These are phyloP conservation scores for Echinochloa phyllopogon DNA, from an alignment of 176 grass and related monocot genomes.

Conservation along the genomic window DNA sequence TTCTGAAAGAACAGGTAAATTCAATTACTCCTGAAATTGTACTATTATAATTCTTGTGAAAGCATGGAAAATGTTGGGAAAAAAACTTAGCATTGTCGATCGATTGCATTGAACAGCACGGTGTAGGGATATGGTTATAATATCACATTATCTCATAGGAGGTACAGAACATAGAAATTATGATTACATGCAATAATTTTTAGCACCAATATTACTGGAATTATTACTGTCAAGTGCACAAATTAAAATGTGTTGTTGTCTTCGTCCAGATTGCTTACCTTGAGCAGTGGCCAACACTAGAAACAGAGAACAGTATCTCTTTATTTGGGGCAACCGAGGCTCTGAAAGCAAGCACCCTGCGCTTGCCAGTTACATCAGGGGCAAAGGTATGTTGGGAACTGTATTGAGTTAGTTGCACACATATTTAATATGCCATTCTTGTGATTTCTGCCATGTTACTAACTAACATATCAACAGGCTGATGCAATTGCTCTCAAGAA, in stretches of 20 bases:
- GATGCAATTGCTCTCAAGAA: slow-evolving; percentile 80
- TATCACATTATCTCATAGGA: background rate
- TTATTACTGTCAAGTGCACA: slow-evolving; percentile 37
- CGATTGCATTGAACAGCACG: background rate
- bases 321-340: slow-evolving; percentile 73
- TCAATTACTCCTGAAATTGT: background rate
- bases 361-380: slow-evolving; percentile 74
- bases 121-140: background rate
- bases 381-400: slow-evolving; percentile 66
- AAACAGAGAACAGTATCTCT: slow-evolving; percentile 67
- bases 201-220: background rate
- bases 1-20: slow-evolving; percentile 87
- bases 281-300: slow-evolving; percentile 70
- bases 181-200: background rate
- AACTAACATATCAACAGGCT: slow-evolving; percentile 53
- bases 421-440: slow-evolving; percentile 22
- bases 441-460: slow-evolving; percentile 35
- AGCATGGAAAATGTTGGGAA: slow-evolving; percentile 15
- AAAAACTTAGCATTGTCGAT: background rate
- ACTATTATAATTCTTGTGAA: background rate
- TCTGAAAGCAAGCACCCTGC: slow-evolving; percentile 91
- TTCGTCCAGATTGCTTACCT: slow-evolving; percentile 70
- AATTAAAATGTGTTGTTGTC: slow-evolving; percentile 41
- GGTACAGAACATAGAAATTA: background rate
- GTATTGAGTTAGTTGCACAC: slow-evolving; percentile 25